A percentile compares a stretch with the other conserved stretches of the same genome.
Conservation (phyloP, 768 basidiomycete genomes). For the Crassisporium funariophilum region DNA sequence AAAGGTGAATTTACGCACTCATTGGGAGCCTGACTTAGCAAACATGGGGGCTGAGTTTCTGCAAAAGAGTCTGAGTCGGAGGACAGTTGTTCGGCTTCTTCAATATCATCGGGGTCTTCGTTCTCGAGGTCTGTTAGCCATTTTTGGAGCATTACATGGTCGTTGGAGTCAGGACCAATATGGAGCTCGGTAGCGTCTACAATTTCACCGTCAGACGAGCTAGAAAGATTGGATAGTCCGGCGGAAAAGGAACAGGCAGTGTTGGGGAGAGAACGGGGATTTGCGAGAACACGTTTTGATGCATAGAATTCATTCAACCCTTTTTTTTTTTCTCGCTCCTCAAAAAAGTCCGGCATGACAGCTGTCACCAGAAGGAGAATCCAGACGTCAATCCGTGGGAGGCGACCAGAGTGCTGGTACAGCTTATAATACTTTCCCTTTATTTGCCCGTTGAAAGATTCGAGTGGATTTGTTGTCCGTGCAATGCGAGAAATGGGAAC, state of each 20-base stretch:
- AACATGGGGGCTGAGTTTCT: background rate
- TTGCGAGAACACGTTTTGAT: too few relatives aligned
- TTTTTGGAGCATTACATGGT: background rate
- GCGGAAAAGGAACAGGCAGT: background rate
- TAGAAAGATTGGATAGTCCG: too few relatives aligned
- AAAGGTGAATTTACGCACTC: too few relatives aligned
- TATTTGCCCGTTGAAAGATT: conserved; percentile 35
- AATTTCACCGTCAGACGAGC: too few relatives aligned
- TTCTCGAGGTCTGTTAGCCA: background rate
- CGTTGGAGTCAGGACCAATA: too few relatives aligned
- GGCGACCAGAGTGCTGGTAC: too few relatives aligned
- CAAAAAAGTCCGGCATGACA: conserved; percentile 24
- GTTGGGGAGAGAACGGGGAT: background rate
- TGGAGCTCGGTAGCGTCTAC: too few relatives aligned
- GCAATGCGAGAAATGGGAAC: conserved; percentile 22
- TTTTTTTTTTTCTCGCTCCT: conserved; percentile 3
- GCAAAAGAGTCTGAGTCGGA: too few relatives aligned
- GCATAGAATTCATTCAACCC: background rate
- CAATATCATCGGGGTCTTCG: background rate
- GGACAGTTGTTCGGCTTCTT: background rate
- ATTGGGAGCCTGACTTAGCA: background rate
- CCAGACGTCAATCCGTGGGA: conserved; percentile 22
- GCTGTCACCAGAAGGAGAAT: conserved; percentile 18
- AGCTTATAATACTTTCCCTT: conserved; percentile 27
- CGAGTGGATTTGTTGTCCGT: conserved; percentile 37